Conservation (phyloP, 2,329 filamentous ascomycete genomes). For the Neophaeococcomyces mojaviensis region DNA sequence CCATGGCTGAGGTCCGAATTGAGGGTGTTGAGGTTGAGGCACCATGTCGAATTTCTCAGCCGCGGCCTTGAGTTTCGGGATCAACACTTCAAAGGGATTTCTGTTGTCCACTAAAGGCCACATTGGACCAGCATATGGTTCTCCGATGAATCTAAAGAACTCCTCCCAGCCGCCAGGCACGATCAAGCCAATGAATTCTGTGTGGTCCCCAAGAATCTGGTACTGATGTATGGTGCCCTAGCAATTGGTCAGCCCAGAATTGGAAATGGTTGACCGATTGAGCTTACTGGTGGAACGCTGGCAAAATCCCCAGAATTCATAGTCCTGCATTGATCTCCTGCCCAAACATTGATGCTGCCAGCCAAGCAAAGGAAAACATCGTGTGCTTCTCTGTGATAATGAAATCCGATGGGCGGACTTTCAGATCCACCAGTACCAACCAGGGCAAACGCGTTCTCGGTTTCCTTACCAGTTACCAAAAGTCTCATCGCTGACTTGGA, state of each 20-base stretch:
- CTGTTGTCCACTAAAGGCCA: slow-evolving; percentile 48
- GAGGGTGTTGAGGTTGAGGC: slow-evolving; percentile 42
- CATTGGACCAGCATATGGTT: slow-evolving; percentile 44
- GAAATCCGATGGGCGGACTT: slow-evolving; percentile 45
- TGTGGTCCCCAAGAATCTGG: slow-evolving; percentile 47
- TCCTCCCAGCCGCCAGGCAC: slow-evolving; percentile 54
- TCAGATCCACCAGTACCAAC: slow-evolving; percentile 44
- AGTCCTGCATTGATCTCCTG: slow-evolving; percentile 48
- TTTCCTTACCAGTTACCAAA: slow-evolving; percentile 46
- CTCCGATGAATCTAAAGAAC: slow-evolving; percentile 52
- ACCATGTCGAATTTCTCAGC: slow-evolving; percentile 50
- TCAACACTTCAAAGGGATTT: slow-evolving; percentile 30
- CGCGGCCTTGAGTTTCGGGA: slow-evolving; percentile 42
- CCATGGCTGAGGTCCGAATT: slow-evolving; percentile 38
- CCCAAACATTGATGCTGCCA: slow-evolving; percentile 50
- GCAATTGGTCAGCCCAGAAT: slow-evolving; percentile 25
- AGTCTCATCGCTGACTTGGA: slow-evolving; percentile 47
- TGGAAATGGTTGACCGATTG: slow-evolving; percentile 24
- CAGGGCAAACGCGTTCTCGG: slow-evolving; percentile 44
- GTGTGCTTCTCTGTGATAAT: slow-evolving; percentile 50
- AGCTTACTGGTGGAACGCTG: slow-evolving; percentile 47
- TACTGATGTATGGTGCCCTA: slow-evolving; percentile 44
- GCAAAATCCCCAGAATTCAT: slow-evolving; percentile 52
- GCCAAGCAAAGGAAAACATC: slow-evolving; percentile 52
- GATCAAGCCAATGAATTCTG: slow-evolving; percentile 48